Evolutionary conservation across 129 eudicot species (phyloP), one percentile per base, ranked within the genome.

Genomic region (Erigeron canadensis): DNA sequence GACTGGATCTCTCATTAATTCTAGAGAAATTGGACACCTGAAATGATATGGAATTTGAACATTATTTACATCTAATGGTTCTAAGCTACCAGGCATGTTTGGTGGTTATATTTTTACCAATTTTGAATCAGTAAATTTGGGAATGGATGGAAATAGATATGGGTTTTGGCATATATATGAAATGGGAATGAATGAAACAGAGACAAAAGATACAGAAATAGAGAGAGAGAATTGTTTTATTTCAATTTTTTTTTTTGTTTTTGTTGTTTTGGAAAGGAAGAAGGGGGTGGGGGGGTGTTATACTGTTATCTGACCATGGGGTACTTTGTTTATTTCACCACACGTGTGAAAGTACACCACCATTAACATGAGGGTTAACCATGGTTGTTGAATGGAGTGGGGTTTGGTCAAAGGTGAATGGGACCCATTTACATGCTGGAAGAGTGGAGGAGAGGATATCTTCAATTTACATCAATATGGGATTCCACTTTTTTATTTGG

Each of bases 21-120:
- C 98, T 1, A 93, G 81, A 0, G 98, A 93, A 23, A 93, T 85
- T 19, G 98, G 98, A 74, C 98, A 93, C 40, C 95, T 72, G 80
- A 84, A 92, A 58, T 89, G 81, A 78, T 87, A 89, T 0, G 98
- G 98, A 79, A 92, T 89, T 75, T 92, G 98, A 5, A 92, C 77
- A 10, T 76, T 79, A 10, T 76, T 79, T 10, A 84, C 70, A 45
- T 92, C 98, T 48, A 92, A 51, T 1, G 82, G 75, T 60, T 89
- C 92, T 56, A 92, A 72, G 40, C 85, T 69, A 15, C 79, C 81
- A 54, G 91, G 90, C 96, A 89, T 89, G 85, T 68, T 75, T 77
- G 55, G 68, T 43, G 56, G 8, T 43, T 43, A 6, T 43, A 16
- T 58, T 58, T 58, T 58, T 58, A 37, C 40, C 7, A 58, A 10